Conservation (phyloP, 2,329 filamentous ascomycete genomes). For the Fusarium mangiferae region DNA sequence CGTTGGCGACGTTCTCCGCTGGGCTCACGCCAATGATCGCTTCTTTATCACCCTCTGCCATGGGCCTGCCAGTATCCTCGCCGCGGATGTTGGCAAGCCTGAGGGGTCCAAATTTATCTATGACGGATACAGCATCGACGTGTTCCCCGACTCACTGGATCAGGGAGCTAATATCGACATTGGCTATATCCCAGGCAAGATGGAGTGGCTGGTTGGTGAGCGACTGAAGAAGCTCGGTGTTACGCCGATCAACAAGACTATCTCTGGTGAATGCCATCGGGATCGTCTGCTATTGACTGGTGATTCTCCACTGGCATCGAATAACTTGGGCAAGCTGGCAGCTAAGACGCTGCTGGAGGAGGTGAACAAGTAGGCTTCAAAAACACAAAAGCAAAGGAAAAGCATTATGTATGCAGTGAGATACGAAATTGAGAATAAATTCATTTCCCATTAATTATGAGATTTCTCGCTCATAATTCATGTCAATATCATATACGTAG, state of each 20-base stretch:
- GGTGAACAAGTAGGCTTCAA: neutral
- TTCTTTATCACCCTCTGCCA: neutral
- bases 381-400: accelerated
- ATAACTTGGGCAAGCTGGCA: neutral
- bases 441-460: accelerated
- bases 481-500: accelerated
- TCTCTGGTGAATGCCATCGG: neutral
- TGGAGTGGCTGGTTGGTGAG: neutral
- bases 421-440: neutral
- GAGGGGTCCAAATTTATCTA: conserved; percentile 1
- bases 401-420: too few relatives aligned
- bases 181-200: conserved; percentile 6
- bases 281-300: neutral
- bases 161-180: neutral
- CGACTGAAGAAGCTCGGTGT: neutral
- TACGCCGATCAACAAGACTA: neutral
- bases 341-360: neutral
- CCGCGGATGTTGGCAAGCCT: neutral
- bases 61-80: neutral
- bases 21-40: neutral
- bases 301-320: neutral
- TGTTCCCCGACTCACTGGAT: neutral
- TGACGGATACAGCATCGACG: neutral
- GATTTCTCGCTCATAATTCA: too few relatives aligned
- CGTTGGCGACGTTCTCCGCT: neutral